Evolutionary conservation across 2,329 filamentous ascomycete genomes (phyloP), one percentile per base, ranked within the genome.

Genomic region (Paecilomyces sp.): DNA sequence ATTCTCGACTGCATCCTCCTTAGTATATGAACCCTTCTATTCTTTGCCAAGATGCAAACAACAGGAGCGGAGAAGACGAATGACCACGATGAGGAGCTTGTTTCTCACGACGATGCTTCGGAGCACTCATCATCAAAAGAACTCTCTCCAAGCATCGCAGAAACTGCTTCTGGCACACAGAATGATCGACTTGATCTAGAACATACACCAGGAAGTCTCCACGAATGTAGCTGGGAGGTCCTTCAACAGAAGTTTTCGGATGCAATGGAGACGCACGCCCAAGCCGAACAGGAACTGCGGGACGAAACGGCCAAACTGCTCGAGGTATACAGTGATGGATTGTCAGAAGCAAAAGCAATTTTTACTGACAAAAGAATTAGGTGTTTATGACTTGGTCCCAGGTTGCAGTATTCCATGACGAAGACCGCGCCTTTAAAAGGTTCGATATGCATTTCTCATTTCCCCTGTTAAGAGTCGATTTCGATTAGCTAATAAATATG

Each of bases 311-410:
- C 86, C 15, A 75, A 79, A 51, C 78, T 92, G n/a, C 82, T 88
- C 62, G 83, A 86, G 74, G 88, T 87, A 75, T 59, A 51, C 51
- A 36, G 24, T 4, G 34, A 41, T 22, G 34, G 51, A 9, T n/a
- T 15, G 11, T 52, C 15, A 54, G n/a, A 53, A 4, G 13, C 6
- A 47, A 47, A 13, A 54, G 13, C 8, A 25, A 54, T 4, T 2
- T 15, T 24, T 25, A 56, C 57, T 62, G 58, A 61, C 55, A 53
- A 9, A 24, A 57, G 15, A 54, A 50, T 28, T 64, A 95, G 91
- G 89, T 89, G 71, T 96, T 96, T 72, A 82, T 83, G 60, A 77
- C 87, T 36, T 97, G 92, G 92, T 89, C 90, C 25, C 81, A 87
- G 22, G 85, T 89, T 12, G 88, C 89, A 0, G 83, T 86, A 33